Evolutionary conservation across 2,329 filamentous ascomycete species (phyloP).

Genomic region (Scopulariopsis brevicaulis): DNA sequence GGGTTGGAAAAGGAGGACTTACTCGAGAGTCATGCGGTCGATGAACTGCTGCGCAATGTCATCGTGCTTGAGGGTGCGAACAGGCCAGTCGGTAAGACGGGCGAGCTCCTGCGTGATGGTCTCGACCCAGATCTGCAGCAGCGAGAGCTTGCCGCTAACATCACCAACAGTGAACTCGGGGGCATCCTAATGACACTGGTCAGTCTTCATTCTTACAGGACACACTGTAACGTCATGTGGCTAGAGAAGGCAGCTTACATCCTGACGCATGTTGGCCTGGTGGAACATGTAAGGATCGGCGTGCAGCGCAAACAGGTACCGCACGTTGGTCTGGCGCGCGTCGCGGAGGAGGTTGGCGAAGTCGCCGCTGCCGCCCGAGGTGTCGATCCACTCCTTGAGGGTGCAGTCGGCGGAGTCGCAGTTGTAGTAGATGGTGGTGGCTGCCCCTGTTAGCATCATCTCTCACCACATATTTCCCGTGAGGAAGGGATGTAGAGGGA

Average conservation of each 20-base stretch:
- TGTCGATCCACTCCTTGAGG: constrained; percentile 47
- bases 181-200: constrained; percentile 21
- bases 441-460: constrained; percentile 11
- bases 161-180: constrained; percentile 34
- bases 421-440: constrained; percentile 54
- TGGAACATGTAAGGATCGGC: constrained; percentile 51
- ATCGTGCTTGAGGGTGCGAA: constrained; percentile 20
- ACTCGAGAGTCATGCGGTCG: constrained; percentile 39
- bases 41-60: constrained; percentile 39
- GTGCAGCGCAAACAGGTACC: constrained; percentile 43
- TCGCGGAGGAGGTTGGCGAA: constrained; percentile 38
- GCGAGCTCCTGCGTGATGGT: constrained; percentile 38
- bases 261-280: constrained; percentile 46
- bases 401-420: constrained; percentile 47
- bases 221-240: no score
- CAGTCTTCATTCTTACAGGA: background rate
- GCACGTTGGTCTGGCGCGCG: constrained; percentile 39
- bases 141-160: constrained; percentile 30
- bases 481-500: background rate
- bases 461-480: background rate
- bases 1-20: no score
- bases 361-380: constrained; percentile 39
- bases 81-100: constrained; percentile 24
- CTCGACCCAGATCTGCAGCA: constrained; percentile 47
- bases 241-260: background rate